These are phyloP conservation scores for Sporothrix brasiliensis DNA, from an alignment of 2,329 filamentous ascomycete genomes.

Conservation along the genomic window DNA sequence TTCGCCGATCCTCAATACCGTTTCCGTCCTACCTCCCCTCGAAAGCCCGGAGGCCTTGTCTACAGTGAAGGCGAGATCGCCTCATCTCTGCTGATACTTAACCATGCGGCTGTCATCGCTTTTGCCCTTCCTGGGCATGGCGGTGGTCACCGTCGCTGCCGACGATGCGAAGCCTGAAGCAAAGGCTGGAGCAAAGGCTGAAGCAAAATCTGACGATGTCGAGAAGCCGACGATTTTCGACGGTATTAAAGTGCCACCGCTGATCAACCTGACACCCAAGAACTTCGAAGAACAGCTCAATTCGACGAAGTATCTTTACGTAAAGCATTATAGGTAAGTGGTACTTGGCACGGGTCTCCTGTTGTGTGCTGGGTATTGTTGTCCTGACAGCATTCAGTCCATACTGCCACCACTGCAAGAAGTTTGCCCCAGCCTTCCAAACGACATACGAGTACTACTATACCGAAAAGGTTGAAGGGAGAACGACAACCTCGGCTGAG, in stretches of 20 bases:
- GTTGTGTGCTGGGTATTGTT: neutral
- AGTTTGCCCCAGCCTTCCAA: slow-evolving; percentile 82
- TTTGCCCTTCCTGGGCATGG: slow-evolving; percentile 53
- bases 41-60: slow-evolving; percentile 10
- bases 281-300: slow-evolving; percentile 62
- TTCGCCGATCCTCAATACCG: slow-evolving; percentile 1
- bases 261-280: slow-evolving; percentile 61
- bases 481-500: slow-evolving; percentile 66
- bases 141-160: slow-evolving; percentile 47
- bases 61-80: neutral
- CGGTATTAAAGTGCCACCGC: slow-evolving; percentile 65
- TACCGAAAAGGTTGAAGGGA: slow-evolving; percentile 69
- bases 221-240: slow-evolving; percentile 64
- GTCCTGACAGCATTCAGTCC: slow-evolving; percentile 47
- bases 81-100: neutral
- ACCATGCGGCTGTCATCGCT: slow-evolving; percentile 52
- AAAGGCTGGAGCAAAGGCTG: neutral
- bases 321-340: slow-evolving; percentile 70
- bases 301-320: slow-evolving; percentile 55
- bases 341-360: neutral
- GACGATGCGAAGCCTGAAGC: slow-evolving; percentile 12
- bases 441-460: slow-evolving; percentile 94
- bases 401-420: slow-evolving; percentile 71
- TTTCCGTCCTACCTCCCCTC: neutral
- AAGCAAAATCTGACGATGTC: slow-evolving; percentile 43